Evolutionary conservation across 345 rosid species (phyloP).

Genomic region (Eucalyptus marginata): DNA sequence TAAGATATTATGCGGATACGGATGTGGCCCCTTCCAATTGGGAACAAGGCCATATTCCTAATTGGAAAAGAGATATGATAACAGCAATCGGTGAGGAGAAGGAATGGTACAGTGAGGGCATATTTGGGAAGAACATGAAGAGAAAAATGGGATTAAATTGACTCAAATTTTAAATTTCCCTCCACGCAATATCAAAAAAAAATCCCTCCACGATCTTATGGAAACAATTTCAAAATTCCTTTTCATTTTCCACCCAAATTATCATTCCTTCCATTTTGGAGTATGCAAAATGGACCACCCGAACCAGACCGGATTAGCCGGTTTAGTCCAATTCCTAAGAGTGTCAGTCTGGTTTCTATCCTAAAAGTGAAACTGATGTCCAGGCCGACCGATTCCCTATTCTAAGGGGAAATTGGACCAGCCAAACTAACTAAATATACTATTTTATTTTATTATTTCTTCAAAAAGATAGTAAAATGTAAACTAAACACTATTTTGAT

Average conservation of each 20-base stretch:
- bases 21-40: not conserved
- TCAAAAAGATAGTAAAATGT: no score
- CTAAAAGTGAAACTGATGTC: accelerated
- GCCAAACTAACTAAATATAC: accelerated
- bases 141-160: not conserved
- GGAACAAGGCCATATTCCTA: not conserved
- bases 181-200: not conserved
- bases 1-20: not conserved
- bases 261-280: not conserved
- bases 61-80: not conserved
- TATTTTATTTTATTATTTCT: no score
- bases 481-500: accelerated
- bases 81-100: not conserved
- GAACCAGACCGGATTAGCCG: accelerated
- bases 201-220: not conserved
- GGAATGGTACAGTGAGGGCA: not conserved
- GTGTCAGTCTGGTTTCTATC: accelerated
- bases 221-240: not conserved
- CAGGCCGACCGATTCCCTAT: accelerated
- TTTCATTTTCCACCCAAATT: not conserved
- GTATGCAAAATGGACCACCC: accelerated
- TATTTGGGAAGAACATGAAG: not conserved
- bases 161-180: not conserved
- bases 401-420: no score
- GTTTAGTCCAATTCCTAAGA: accelerated